phyloP scores from a whole-genome alignment of 805 yeast genomes.

The Kluyveromyces nonfermentans region DNA sequence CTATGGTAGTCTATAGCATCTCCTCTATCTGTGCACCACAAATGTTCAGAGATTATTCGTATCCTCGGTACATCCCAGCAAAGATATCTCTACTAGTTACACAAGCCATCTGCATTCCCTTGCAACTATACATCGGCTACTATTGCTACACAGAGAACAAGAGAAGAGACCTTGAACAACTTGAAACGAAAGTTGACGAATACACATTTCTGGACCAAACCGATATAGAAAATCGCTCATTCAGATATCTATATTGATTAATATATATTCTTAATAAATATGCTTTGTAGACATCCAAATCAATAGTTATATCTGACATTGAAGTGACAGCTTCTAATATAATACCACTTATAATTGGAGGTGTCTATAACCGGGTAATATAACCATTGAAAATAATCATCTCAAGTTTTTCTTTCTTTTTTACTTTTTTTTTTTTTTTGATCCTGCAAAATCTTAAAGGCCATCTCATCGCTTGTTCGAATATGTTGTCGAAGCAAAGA shows the following conservation, averaged over 20 bases:
- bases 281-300: too few species aligned
- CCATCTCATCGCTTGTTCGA: too few species aligned
- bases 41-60: conserved; percentile 41
- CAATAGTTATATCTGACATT: too few species aligned
- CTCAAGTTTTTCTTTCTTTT: too few species aligned
- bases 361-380: not conserved
- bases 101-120: conserved; percentile 37
- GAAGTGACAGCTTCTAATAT: too few species aligned
- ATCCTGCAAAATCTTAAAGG: too few species aligned
- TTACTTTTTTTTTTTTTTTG: too few species aligned
- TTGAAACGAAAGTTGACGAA: conserved; percentile 20
- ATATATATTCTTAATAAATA: not conserved
- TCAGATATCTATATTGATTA: conserved; percentile 41
- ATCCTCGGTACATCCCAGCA: conserved; percentile 49
- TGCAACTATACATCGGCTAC: conserved; percentile 35
- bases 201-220: conserved; percentile 48
- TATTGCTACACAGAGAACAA: conserved; percentile 42
- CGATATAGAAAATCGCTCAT: conserved; percentile 47
- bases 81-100: conserved; percentile 47
- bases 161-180: conserved; percentile 34
- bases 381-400: not conserved
- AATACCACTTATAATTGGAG: too few species aligned
- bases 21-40: conserved; percentile 60
- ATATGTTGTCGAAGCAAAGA: too few species aligned
- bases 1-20: conserved; percentile 50